Evolutionary conservation across 441 rosid species (phyloP).

Genomic region (Manihot esculenta): DNA sequence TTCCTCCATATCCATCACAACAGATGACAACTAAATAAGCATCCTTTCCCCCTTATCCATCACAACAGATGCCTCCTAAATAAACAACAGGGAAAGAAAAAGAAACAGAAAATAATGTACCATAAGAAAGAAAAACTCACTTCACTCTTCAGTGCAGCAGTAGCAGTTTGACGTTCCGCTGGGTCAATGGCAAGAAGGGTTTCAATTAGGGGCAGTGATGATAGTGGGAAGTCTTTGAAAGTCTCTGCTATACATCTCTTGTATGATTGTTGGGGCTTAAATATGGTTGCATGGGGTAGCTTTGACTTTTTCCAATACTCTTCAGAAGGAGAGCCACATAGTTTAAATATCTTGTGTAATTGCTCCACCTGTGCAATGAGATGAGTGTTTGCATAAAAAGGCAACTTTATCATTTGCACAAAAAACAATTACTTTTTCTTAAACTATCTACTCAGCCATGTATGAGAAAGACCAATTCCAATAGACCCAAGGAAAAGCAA

Average conservation of each 20-base stretch:
- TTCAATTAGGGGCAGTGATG: slow-evolving; percentile 77
- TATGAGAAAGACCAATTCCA: slow-evolving; percentile 6
- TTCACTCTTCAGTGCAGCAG: slow-evolving; percentile 74
- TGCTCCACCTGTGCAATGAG: slow-evolving; percentile 66
- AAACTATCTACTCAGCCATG: not conserved
- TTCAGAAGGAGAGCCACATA: slow-evolving; percentile 87
- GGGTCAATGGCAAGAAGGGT: slow-evolving; percentile 90
- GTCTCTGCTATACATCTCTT: slow-evolving; percentile 70
- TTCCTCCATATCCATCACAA: not conserved
- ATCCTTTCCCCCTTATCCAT: slow-evolving; percentile 1
- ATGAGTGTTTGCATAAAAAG: slow-evolving; percentile 6
- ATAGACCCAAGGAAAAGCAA: not conserved
- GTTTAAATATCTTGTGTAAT: slow-evolving; percentile 79
- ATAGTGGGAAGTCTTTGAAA: slow-evolving; percentile 73
- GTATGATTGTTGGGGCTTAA: slow-evolving; percentile 88
- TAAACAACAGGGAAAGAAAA: too few species aligned
- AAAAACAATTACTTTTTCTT: not conserved
- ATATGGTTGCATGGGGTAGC: slow-evolving; percentile 86
- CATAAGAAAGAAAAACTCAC: slow-evolving; percentile 41
- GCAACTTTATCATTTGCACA: not conserved
- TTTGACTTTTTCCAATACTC: slow-evolving; percentile 90
- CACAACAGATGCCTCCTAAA: not conserved
- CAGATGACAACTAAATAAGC: not conserved
- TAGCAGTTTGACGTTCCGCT: slow-evolving; percentile 76
- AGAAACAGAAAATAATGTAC: slow-evolving; percentile 16